Percentiles rank a stretch among this genome's conserved stretches.
These are phyloP conservation scores for Cladophialophora immunda DNA, from an alignment of 2,329 filamentous ascomycete genomes.

Conservation along the genomic window DNA sequence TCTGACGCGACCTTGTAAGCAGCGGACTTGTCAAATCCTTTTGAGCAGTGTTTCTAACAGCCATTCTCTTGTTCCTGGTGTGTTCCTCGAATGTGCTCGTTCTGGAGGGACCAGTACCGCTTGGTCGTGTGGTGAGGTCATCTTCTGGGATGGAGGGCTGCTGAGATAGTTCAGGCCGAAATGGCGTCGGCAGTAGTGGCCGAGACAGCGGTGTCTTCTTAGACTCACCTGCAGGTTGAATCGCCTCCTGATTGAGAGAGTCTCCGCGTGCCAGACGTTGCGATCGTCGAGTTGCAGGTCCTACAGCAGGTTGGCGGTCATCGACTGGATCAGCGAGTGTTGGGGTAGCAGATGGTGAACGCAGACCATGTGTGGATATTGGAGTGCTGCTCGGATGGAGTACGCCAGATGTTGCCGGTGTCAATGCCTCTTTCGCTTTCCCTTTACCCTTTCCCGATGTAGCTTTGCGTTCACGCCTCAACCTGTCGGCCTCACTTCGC, in stretches of 20 bases:
- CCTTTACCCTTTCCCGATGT: conserved; percentile 21
- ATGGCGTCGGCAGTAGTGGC: background rate
- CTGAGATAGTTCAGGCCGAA: background rate
- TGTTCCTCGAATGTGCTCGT: conserved; percentile 33
- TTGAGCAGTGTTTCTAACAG: conserved; percentile 24
- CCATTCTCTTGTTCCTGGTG: conserved; percentile 32
- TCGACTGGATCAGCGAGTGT: background rate
- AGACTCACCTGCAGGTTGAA: background rate
- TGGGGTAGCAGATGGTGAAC: background rate
- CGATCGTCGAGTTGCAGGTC: conserved; percentile 17
- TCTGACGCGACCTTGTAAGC: conserved; percentile 14
- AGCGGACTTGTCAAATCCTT: background rate
- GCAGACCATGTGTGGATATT: background rate
- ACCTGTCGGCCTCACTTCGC: conserved; percentile 28
- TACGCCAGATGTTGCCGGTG: background rate
- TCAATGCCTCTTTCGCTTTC: conserved; percentile 22
- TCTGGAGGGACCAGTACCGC: conserved; percentile 3
- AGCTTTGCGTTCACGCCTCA: conserved; percentile 9
- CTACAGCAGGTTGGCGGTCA: background rate
- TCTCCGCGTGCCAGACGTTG: conserved; percentile 18
- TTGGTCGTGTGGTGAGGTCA: background rate
- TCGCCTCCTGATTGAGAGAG: background rate
- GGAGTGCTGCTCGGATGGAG: background rate
- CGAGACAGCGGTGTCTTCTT: background rate
- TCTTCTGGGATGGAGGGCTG: background rate